Percentiles rank a stretch among this genome's conserved stretches.
phyloP scores from a whole-genome alignment of 345 rosid genomes.

The Camelina neglecta region DNA sequence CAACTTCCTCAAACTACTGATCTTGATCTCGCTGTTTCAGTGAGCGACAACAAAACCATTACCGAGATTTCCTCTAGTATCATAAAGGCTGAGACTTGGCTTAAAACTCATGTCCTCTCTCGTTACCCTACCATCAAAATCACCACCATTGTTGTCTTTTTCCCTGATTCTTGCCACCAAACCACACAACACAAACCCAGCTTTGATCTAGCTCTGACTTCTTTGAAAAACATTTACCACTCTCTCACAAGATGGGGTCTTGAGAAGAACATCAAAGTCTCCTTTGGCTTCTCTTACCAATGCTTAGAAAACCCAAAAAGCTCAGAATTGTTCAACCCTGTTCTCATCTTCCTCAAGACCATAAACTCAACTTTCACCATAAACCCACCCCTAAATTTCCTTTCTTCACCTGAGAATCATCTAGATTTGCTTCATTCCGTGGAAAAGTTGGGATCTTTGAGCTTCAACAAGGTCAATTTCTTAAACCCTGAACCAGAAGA shows the following conservation, averaged over 20 bases:
- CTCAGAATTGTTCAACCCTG: constrained; percentile 41
- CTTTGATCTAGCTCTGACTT: constrained; percentile 51
- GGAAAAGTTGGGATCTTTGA: constrained; percentile 53
- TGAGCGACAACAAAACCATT: constrained; percentile 51
- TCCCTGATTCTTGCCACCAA: constrained; percentile 50
- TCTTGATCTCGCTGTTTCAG: constrained; percentile 55
- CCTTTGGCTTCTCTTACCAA: constrained; percentile 54
- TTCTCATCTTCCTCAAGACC: constrained; percentile 50
- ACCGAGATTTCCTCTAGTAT: constrained; percentile 60
- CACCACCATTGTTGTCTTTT: constrained; percentile 67
- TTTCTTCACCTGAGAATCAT: constrained; percentile 46
- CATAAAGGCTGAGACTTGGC: constrained; percentile 73
- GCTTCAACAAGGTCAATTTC: constrained; percentile 53
- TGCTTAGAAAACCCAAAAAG: constrained; percentile 42
- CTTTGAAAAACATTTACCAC: constrained; percentile 61
- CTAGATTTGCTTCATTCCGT: constrained; percentile 43
- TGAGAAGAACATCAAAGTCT: constrained; percentile 64
- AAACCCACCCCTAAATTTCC: constrained; percentile 46
- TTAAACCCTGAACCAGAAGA: constrained; percentile 41
- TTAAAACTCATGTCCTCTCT: constrained; percentile 63
- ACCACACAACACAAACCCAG: constrained; percentile 45
- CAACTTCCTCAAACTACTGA: constrained; percentile 43
- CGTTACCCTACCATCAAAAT: constrained; percentile 66
- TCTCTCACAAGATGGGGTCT: constrained; percentile 82
- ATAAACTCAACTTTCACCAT: constrained; percentile 69